Evolutionary conservation across 2,329 filamentous ascomycete genomes (phyloP).

Genomic region (Metarhizium anisopliae): DNA sequence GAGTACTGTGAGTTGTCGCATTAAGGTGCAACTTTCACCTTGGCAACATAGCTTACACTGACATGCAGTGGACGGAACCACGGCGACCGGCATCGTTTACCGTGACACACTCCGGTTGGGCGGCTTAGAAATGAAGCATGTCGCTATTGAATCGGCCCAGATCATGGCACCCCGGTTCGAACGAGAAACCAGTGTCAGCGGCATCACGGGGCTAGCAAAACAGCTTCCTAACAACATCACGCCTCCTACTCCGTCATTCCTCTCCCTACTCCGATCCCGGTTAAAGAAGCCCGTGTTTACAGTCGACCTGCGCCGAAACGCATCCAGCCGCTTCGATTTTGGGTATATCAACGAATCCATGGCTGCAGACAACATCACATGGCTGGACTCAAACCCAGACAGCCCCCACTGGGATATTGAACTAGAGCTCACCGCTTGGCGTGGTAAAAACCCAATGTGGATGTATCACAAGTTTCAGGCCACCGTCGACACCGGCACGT

Average conservation of each 20-base stretch:
- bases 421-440: conserved; percentile 39
- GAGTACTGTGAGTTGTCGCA: conserved; percentile 32
- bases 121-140: conserved; percentile 31
- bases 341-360: conserved; percentile 35
- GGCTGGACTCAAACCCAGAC: conserved; percentile 25
- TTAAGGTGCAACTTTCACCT: neutral
- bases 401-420: conserved; percentile 31
- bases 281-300: conserved; percentile 37
- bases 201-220: conserved; percentile 44
- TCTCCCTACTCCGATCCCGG: conserved; percentile 32
- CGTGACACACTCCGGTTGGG: conserved; percentile 40
- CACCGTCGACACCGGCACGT: conserved; percentile 62
- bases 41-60: neutral
- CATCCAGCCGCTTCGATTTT: conserved; percentile 41
- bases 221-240: conserved; percentile 33
- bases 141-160: conserved; percentile 40
- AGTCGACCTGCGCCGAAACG: conserved; percentile 38
- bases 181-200: conserved; percentile 32
- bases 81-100: conserved; percentile 39
- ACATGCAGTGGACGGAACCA: conserved; percentile 32
- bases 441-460: conserved; percentile 40
- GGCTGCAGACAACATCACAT: conserved; percentile 32
- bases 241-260: conserved; percentile 33
- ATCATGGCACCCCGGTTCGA: conserved; percentile 34
- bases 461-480: conserved; percentile 37